Evolutionary conservation across 768 basidiomycete species (phyloP), one percentile per base, ranked within the genome.

Genomic region (Sutorius australiensis): DNA sequence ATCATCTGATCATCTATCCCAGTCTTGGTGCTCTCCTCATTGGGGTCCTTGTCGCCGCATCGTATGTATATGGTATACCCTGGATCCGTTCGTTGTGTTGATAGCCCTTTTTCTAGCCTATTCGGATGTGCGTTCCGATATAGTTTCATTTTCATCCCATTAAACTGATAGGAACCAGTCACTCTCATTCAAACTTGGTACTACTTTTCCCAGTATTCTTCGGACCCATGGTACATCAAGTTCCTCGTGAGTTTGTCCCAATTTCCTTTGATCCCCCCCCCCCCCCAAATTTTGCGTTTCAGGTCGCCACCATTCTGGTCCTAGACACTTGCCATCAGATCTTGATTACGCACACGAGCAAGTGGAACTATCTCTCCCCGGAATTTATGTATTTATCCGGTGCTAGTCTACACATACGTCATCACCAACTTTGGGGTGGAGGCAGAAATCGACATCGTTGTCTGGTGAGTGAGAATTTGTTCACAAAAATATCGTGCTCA

Each of bases 281-380:
- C 12, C 10, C 14, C 42, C 8, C 17, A 24, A 36, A 66, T 30
- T 27, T 39, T 36, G 27, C n/a, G 9, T 51, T 32, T n/a, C 27
- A 84, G 83, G 83, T 84, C 21, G 69, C 61, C 19, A 67, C 69
- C 8, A 77, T 79, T 7, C 73, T 83, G 67, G 0, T 73, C 2
- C 77, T 76, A 46, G 82, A 84, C 55, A 79, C 78, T 0, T 17
- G 54, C 75, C 1, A 80, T 84, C 82, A 84, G 58, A 70, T 65
- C 1, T 61, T 83, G 28, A 80, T 85, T 51, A 74, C 77, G 0
- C 81, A 84, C 55, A 72, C 74, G 4, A 64, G 82, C 76, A 61
- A 46, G 70, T 58, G 13, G 6, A 41, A 40, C 7, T 12, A 21
- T 27, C 10, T 1, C 7, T 7, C 13, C 2, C 13, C 2, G 2